These are phyloP conservation scores for Apodospora peruviana DNA, from an alignment of 495 filamentous ascomycete genomes.

Conservation along the genomic window DNA sequence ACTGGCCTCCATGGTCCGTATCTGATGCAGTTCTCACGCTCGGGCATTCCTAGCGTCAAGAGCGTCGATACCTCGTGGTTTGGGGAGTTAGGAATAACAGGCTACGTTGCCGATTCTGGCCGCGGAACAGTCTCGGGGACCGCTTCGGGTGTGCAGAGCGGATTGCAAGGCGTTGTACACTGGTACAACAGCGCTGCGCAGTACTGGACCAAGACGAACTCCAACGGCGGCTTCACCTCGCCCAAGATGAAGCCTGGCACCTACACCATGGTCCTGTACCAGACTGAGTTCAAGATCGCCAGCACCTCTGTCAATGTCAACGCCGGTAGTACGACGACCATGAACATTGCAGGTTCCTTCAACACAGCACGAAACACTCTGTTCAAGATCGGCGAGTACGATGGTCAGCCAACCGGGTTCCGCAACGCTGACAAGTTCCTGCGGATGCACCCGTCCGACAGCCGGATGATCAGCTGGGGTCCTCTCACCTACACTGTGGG, in stretches of 20 bases:
- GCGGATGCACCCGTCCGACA: conserved; percentile 62
- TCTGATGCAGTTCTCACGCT: conserved; percentile 54
- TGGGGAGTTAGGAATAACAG: conserved; percentile 48
- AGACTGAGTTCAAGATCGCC: conserved; percentile 55
- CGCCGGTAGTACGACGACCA: conserved; percentile 46
- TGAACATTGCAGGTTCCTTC: conserved; percentile 48
- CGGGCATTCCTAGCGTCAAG: conserved; percentile 45
- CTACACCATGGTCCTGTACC: conserved; percentile 64
- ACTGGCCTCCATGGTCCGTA: conserved; percentile 66
- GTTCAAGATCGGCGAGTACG: conserved; percentile 60
- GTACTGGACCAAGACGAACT: conserved; percentile 56
- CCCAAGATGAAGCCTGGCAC: conserved; percentile 63
- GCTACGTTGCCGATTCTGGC: conserved; percentile 47
- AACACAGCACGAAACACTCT: conserved; percentile 39
- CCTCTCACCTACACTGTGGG: conserved; percentile 57
- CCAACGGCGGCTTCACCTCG: conserved; percentile 52
- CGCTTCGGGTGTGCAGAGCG: conserved; percentile 43
- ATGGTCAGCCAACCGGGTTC: conserved; percentile 61
- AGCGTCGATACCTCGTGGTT: conserved; percentile 55
- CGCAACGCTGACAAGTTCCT: conserved; percentile 59
- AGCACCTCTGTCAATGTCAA: conserved; percentile 47
- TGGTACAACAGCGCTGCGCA: conserved; percentile 60
- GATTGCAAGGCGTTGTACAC: conserved; percentile 53
- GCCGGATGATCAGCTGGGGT: conserved; percentile 55
- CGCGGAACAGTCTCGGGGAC: conserved; percentile 58